Evolutionary conservation across 2,329 filamentous ascomycete species (phyloP).

Genomic region (Fusarium poae): DNA sequence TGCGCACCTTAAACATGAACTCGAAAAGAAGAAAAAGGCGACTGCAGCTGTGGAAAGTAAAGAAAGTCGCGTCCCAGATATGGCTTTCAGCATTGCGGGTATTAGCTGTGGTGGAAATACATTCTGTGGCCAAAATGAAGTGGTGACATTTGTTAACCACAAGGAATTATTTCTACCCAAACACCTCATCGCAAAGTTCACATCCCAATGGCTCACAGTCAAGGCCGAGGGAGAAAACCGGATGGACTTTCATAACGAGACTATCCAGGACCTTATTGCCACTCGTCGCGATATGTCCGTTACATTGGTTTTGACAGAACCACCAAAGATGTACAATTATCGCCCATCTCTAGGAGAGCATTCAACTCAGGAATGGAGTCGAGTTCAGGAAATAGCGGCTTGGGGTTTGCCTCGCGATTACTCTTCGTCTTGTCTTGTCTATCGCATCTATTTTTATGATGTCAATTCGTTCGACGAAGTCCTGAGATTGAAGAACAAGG

Average conservation of each 20-base stretch:
- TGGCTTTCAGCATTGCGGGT: slow-evolving; percentile 31
- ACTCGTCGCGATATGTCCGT: slow-evolving; percentile 55
- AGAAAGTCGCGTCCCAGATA: slow-evolving; percentile 40
- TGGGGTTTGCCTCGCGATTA: slow-evolving; percentile 27
- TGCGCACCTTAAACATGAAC: slow-evolving; percentile 49
- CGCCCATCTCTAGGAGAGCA: neutral
- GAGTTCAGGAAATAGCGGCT: slow-evolving; percentile 48
- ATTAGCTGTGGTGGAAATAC: slow-evolving; percentile 64
- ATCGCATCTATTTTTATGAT: slow-evolving; percentile 51
- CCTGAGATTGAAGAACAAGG: slow-evolving; percentile 42
- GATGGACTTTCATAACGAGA: slow-evolving; percentile 64
- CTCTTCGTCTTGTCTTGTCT: slow-evolving; percentile 60
- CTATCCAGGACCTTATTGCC: slow-evolving; percentile 61
- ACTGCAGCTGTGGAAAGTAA: neutral
- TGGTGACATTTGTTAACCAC: slow-evolving; percentile 61
- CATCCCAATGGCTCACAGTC: slow-evolving; percentile 34
- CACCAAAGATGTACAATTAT: slow-evolving; percentile 63
- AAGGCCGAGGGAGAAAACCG: slow-evolving; percentile 22
- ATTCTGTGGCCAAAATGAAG: slow-evolving; percentile 51
- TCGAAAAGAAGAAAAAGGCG: slow-evolving; percentile 45
- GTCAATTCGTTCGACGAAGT: slow-evolving; percentile 4
- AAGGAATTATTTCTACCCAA: slow-evolving; percentile 33
- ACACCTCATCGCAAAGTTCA: slow-evolving; percentile 21
- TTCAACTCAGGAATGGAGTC: slow-evolving; percentile 43
- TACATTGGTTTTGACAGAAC: slow-evolving; percentile 64